Evolutionary conservation across 169 alveolate species (phyloP), one percentile per base, ranked within the genome.

Genomic region (Theileria sp.): DNA sequence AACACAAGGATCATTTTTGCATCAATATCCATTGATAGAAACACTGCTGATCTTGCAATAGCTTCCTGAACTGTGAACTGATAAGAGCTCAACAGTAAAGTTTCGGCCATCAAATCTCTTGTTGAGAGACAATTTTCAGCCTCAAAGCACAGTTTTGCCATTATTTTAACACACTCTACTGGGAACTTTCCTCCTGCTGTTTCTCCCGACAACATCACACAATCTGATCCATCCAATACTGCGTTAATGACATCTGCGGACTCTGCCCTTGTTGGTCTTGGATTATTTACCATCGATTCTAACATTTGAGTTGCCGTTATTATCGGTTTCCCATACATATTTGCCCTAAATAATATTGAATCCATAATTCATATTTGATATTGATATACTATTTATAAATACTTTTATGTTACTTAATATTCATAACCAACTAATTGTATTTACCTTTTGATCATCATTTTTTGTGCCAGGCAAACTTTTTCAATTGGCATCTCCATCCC

Each of bases 221-320:
- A 96, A 84, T 98, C 99, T 12, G 99, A 88, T 56, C 99, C 99
- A 86, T 98, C 99, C 49, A 97, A 81, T 21, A 98, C 99, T 0
- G 99, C 99, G 84, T 98, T 98, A 73, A 99, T 98, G 68, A 98
- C 99, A 94, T 98, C 99, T 5, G 98, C 92, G 34, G 98, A 98
- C 87, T 98, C 99, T 10, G 99, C 99, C 68, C 99, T 94, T 12
- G 99, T 97, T 15, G 99, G 99, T 80, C 98, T 90, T 17, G 98
- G 98, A 75, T 96, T 96, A 25, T 92, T 94, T 28, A 96, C 94
- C 99, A 97, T 97, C 64, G 98, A 95, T 88, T 97, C 99, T 72
- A 98, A 89, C 99, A 98, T 97, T 93, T 98, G 99, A 1, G 99
- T 98, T 28, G 99, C 99, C 30, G 98, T 96, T 36, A 98, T 94